These are phyloP conservation scores for Amanita fuliginea DNA, from an alignment of 768 basidiomycete species.

Conservation along the genomic window DNA sequence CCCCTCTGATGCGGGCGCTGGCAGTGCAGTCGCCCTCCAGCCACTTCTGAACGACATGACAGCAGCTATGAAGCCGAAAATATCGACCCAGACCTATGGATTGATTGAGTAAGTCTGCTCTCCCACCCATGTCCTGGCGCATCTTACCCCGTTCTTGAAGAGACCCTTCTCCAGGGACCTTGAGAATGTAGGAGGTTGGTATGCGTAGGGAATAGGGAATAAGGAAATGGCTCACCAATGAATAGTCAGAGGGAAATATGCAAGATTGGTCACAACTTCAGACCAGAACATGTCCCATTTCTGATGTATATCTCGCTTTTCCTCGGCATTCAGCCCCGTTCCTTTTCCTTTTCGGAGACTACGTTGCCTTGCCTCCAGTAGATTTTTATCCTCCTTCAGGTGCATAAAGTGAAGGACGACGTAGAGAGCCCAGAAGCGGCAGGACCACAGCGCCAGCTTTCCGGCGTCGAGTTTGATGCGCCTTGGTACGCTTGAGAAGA, in stretches of 20 bases:
- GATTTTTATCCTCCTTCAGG: slow-evolving; percentile 52
- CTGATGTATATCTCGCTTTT: slow-evolving; percentile 44
- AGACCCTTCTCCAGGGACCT: slow-evolving; percentile 66
- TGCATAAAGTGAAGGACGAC: slow-evolving; percentile 68
- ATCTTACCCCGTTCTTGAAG: slow-evolving; percentile 50
- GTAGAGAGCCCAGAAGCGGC: slow-evolving; percentile 75
- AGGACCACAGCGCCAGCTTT: slow-evolving; percentile 56
- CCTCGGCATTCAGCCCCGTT: slow-evolving; percentile 29
- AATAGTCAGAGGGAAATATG: slow-evolving; percentile 71
- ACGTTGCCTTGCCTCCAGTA: slow-evolving; percentile 44
- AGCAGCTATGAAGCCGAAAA: slow-evolving; percentile 37
- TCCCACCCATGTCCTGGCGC: background rate
- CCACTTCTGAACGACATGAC: slow-evolving; percentile 55
- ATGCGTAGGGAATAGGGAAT: background rate
- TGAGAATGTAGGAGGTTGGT: background rate
- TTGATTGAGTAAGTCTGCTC: background rate
- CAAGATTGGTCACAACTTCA: slow-evolving; percentile 60
- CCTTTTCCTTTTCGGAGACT: slow-evolving; percentile 49
- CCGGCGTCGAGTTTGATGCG: slow-evolving; percentile 36
- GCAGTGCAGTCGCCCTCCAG: slow-evolving; percentile 59
- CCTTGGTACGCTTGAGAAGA: slow-evolving; percentile 26
- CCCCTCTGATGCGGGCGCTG: slow-evolving; percentile 14
- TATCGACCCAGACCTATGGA: slow-evolving; percentile 28
- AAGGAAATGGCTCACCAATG: slow-evolving; percentile 54
- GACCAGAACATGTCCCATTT: slow-evolving; percentile 63